A percentile compares a stretch with the other conserved stretches of the same genome.
Evolutionary conservation across 2,329 filamentous ascomycete species (phyloP).

Genomic region (Ceratocystis cacaofunesta): DNA sequence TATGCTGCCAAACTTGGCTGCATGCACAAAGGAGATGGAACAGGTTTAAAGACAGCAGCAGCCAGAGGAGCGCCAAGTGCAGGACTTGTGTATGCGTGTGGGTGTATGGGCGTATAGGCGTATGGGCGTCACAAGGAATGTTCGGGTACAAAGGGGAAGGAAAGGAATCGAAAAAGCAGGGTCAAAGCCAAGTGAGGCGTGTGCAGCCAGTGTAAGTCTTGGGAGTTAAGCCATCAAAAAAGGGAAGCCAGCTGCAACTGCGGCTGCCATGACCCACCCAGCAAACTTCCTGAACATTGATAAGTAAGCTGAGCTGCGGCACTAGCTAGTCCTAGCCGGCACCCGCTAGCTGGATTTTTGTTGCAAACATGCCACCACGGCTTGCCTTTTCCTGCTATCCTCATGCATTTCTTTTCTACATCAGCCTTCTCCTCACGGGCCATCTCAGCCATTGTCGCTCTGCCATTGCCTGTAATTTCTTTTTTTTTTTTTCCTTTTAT

Average conservation of each 20-base stretch:
- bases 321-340: not conserved
- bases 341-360: no score
- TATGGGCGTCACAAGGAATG: slow-evolving; percentile 7
- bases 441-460: no score
- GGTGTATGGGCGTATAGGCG: no score
- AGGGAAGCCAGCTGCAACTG: not conserved
- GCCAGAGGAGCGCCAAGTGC: no score
- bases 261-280: not conserved
- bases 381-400: not conserved
- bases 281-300: not conserved
- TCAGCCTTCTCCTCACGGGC: not conserved
- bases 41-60: slow-evolving; percentile 4
- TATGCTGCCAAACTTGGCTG: not conserved
- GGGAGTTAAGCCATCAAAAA: slow-evolving; percentile 1
- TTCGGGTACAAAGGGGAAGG: slow-evolving; percentile 4
- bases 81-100: not conserved
- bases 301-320: not conserved
- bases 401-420: not conserved
- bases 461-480: not conserved
- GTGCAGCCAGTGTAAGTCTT: not conserved
- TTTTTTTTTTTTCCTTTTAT: not conserved
- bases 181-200: not conserved
- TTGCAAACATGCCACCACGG: not conserved
- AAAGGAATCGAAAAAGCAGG: slow-evolving; percentile 3
- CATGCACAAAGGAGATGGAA: slow-evolving; percentile 4